Evolutionary conservation across 2,329 filamentous ascomycete species (phyloP), one percentile per base, ranked within the genome.

Genomic region (Coleophoma cylindrospora): DNA sequence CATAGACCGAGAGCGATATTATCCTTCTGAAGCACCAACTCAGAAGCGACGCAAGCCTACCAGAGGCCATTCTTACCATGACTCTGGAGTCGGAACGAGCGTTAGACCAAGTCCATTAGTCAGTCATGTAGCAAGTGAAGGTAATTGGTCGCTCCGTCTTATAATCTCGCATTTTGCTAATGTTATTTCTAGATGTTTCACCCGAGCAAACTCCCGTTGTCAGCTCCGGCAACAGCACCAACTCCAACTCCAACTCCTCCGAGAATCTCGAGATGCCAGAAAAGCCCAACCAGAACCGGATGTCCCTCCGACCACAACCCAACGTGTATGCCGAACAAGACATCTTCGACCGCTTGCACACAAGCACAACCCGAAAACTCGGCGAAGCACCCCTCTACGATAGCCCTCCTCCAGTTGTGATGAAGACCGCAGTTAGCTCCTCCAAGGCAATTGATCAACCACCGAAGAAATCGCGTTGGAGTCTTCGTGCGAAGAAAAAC

Each of bases 301-400:
- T 50, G 54, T 53, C 52, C n/a, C 37, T 41, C 14, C 52, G 53
- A 48, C 57, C 54, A 38, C 57, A 63, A 37, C 49, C 57, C 10
- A 55, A 45, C 22, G 53, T 61, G 9, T 62, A 60, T 43, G 48
- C 46, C 14, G 57, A 62, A 38, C 49, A 59, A 41, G 58, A 64
- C 50, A 56, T 64, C n/a, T 62, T 66, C 41, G 51, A 58, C 19
- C 55, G 56, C 7, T 47, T 66, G n/a, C 64, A 66, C 52, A 66
- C 55, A 27, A 64, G 58, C 47, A 64, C 59, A 2, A 60, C 53
- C 7, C 54, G 64, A 40, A 65, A 66, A 46, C 34, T 66, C 4
- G 64, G 64, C 43, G 64, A 66, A 50, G 64, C 63, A 36, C 63
- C 64, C 11, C 34, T 61, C 12, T 52, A 44, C 33, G 59, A 60